Conservation (phyloP, 2,329 filamentous ascomycete species). For the Cytospora paraplurivora region DNA sequence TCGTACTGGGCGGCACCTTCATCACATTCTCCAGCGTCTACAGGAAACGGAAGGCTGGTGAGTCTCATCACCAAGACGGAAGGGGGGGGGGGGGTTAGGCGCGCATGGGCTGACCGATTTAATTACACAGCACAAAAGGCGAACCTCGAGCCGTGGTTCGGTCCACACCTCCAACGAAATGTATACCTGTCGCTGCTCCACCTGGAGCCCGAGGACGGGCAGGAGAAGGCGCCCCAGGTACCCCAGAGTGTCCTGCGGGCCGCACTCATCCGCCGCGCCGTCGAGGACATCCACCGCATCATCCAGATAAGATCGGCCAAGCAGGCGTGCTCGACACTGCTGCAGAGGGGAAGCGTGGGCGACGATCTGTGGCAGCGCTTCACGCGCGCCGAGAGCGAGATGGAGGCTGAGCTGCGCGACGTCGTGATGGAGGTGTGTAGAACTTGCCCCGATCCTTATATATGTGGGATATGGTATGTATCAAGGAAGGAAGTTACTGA, state of each 20-base stretch:
- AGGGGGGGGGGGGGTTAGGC: too few relatives aligned
- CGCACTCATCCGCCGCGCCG: constrained; percentile 82
- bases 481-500: neutral
- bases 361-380: constrained; percentile 97
- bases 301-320: constrained; percentile 88
- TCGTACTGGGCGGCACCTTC: constrained; percentile 83
- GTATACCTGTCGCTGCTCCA: constrained; percentile 93
- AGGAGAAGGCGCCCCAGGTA: constrained; percentile 68
- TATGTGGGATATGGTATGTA: neutral
- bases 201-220: constrained; percentile 62
- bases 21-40: constrained; percentile 92
- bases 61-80: constrained; percentile 36
- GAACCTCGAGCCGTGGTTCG: constrained; percentile 92
- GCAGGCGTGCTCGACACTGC: constrained; percentile 77
- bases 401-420: constrained; percentile 93
- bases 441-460: neutral
- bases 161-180: constrained; percentile 85
- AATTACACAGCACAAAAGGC: constrained; percentile 66
- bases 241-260: constrained; percentile 87
- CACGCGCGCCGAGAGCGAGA: constrained; percentile 89
- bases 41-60: constrained; percentile 85
- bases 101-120: constrained; percentile 64
- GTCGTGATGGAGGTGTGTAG: constrained; percentile 81
- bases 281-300: constrained; percentile 90
- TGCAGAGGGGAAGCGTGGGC: constrained; percentile 90